These are phyloP conservation scores for Cucumis hystrix DNA, from an alignment of 306 rosid species.

Conservation along the genomic window DNA sequence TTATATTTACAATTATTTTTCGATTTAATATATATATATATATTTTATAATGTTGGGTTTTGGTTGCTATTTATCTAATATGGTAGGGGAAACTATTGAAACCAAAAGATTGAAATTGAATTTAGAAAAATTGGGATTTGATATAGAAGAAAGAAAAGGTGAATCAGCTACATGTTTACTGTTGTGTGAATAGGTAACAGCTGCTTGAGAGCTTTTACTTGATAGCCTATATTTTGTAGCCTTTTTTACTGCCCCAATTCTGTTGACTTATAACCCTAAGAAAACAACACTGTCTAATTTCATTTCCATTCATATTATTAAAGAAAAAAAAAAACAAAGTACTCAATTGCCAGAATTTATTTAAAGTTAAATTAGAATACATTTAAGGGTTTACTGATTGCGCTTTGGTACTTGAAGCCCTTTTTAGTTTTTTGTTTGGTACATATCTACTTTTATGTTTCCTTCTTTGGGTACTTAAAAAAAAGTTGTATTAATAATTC, in stretches of 20 bases:
- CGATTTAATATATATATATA: no score
- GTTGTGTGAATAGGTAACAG: neutral
- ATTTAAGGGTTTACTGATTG: neutral
- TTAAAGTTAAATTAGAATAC: neutral
- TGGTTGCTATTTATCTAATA: no score
- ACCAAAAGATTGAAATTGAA: no score
- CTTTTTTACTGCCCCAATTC: neutral
- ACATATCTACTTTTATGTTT: neutral
- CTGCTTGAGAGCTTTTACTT: neutral
- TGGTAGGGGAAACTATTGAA: no score
- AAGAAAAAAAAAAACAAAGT: neutral
- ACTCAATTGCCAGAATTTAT: neutral
- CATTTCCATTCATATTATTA: neutral
- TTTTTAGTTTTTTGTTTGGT: neutral
- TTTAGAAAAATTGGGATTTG: no score
- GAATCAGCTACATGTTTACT: neutral
- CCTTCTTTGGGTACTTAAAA: neutral
- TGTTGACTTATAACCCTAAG: neutral
- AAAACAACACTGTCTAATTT: neutral
- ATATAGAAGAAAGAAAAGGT: no score
- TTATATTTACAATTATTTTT: no score
- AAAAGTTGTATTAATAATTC: neutral
- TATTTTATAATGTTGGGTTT: no score
- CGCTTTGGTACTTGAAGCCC: neutral
- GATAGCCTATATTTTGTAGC: neutral